Base-by-base conservation (phyloP, 176 grass and related monocot species). In the Musa itinerans region DNA sequence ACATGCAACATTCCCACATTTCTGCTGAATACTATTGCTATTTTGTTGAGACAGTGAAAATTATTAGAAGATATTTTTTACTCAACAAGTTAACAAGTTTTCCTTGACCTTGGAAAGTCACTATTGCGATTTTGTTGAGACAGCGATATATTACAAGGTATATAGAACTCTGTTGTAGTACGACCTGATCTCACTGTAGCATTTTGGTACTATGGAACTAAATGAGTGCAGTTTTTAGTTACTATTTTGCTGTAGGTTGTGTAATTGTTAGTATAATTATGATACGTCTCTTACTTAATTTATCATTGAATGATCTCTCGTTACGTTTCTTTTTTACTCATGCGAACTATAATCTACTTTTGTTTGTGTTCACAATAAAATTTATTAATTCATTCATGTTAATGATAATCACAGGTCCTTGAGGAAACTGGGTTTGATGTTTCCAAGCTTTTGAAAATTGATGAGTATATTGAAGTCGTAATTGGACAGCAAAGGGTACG, bases 371-470 rank as follows among this genome's bases (percentile, higher is more conserved):
- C 15, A 1, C 68, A 49, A n/a, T 48, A 51, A 50, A 70, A 70
- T 16, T 69, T 65, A 65, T 48, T 70, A 17, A 70, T 11, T 69
- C 20, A 17, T 2, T 70, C 29, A 70, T 50, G 34, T 20, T 52
- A 65, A 70, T 51, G 68, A 70, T 70, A 29, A 48, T 73, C 71
- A 43, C 82, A 98, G 94, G 94, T 98, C 72, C 75, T 92, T 76
- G 94, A 97, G 72, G 94, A 97, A 89, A 97, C 94, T 57, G 94
- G 94, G 12, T 97, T 89, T 87, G 90, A 93, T 83, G 86, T 97
- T 81, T 93, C 90, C 54, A 79, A 84, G 17, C 80, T 93, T 57
- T 75, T 98, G 51, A 93, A 91, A 58, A 64, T 83, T 72, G 88
- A 90, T 52, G 90, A 98, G 74, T 79, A 81, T 81, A 78, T 98